A percentile compares a stretch with the other conserved stretches of the same genome.
Conservation (phyloP, 345 rosid species). For the Cardamine chenopodiifolia region DNA sequence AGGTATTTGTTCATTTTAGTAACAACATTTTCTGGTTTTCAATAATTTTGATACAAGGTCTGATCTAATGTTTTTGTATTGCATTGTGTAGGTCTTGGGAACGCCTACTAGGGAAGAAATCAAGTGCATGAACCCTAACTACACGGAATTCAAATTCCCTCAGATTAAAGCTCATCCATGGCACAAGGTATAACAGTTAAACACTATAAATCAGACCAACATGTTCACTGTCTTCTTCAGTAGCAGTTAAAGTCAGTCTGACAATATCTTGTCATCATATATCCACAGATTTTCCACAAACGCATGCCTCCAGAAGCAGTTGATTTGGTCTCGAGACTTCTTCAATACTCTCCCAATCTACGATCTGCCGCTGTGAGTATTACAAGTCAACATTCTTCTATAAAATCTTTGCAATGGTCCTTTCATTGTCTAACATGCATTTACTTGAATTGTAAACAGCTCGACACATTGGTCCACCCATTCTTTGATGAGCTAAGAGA, state of each 20-base stretch:
- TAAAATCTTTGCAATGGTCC: not conserved
- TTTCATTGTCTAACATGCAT: constrained; percentile 3
- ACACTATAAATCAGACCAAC: not conserved
- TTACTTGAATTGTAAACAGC: constrained; percentile 45
- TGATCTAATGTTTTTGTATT: constrained; percentile 13
- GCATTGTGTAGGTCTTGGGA: constrained; percentile 69
- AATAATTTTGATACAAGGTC: not conserved
- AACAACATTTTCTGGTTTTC: not conserved
- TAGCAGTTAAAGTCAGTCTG: not conserved
- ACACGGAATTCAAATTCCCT: constrained; percentile 93
- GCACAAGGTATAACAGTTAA: constrained; percentile 72
- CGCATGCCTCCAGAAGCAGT: constrained; percentile 99
- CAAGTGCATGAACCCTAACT: constrained; percentile 98
- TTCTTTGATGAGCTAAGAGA: constrained; percentile 96
- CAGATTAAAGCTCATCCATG: constrained; percentile 99
- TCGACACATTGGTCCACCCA: constrained; percentile 85
- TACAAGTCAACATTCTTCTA: constrained; percentile 13
- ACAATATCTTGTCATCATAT: not conserved
- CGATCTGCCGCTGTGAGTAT: constrained; percentile 86
- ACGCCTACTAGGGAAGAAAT: constrained; percentile 99
- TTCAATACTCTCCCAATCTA: constrained; percentile 94
- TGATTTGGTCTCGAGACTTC: constrained; percentile 91
- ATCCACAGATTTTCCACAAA: constrained; percentile 78
- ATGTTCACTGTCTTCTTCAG: not conserved
- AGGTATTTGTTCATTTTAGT: constrained; percentile 50